phyloP scores from a whole-genome alignment of 2,329 filamentous ascomycete genomes.

The Colletotrichum gloeosporioides region DNA sequence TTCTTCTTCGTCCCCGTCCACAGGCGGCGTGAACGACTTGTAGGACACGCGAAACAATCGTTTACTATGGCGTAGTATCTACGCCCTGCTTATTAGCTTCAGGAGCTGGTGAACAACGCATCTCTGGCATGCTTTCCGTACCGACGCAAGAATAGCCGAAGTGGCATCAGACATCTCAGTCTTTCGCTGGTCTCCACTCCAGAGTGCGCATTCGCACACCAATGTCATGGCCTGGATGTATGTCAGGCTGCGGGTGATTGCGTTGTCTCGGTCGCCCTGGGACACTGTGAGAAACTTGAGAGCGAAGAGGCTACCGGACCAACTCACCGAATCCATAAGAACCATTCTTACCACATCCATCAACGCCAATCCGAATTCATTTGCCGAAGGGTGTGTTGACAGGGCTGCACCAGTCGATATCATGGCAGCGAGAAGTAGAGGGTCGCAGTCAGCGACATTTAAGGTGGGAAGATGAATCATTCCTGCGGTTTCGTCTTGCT shows the following conservation, averaged over 20 bases:
- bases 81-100: background rate
- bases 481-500: background rate
- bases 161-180: background rate
- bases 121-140: background rate
- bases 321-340: background rate
- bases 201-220: background rate
- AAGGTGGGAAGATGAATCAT: background rate
- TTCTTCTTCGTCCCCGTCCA: rapidly evolving
- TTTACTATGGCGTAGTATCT: background rate
- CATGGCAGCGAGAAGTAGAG: background rate
- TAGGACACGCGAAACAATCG: background rate
- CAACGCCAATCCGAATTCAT: background rate
- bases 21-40: background rate
- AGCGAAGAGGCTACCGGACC: rapidly evolving
- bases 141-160: background rate
- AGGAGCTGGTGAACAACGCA: background rate
- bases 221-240: background rate
- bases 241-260: background rate
- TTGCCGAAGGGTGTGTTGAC: background rate
- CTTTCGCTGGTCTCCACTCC: background rate
- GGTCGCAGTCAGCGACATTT: background rate
- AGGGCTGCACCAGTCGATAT: background rate
- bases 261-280: background rate
- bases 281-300: background rate
- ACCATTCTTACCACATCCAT: background rate